Base-by-base conservation (phyloP, 305 asterid genomes). In the Solanum hybrid region DNA sequence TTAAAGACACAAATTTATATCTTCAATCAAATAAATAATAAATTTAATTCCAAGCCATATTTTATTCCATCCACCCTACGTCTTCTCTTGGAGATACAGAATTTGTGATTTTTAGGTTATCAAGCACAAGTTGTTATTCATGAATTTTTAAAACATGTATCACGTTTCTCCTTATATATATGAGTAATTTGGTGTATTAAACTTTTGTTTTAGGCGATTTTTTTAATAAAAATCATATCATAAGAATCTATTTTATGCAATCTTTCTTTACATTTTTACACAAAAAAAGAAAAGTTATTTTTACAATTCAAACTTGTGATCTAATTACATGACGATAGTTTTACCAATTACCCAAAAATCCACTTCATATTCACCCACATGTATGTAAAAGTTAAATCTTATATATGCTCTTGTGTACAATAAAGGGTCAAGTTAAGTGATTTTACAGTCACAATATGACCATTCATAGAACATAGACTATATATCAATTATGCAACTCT, bases 391-490 rank as follows among this genome's bases (percentile, higher is more conserved):
- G 34, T 37, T 34, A 37, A 38, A 80, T 3, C 2, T 9, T 20
- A 77, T 34, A 12, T 40, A 13, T 7, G 66, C 8, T 7, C 31
- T 24, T 40, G 24, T 26, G 24, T 81, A 81, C 36, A 81, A 40
- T 27, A 81, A 81, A 81, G 72, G 87, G 87, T 82, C 87, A 42
- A 82, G 72, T 42, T 16, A 82, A 42, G 20, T 82, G 87, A 82
- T 46, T 82, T 82, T 56, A 82, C 73, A 82, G 40, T 82, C 87
- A 10, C 87, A 46, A 46, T 73, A 73, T 82, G 87, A 82, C 87
- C 87, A 46, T 29, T 82, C 87, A 46, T 82, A 11, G 87, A 82
- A 82, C 60, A 82, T 82, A 81, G 87, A 27, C 27, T 16, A 56
- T 20, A 13, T 56, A 29, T 5, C 40, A 84, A 84, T 82, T 82